Percentiles rank a stretch among this genome's conserved stretches.
Evolutionary conservation across 1,284 basidiomycete species (phyloP).

Genomic region (Rhodotorula sp.): DNA sequence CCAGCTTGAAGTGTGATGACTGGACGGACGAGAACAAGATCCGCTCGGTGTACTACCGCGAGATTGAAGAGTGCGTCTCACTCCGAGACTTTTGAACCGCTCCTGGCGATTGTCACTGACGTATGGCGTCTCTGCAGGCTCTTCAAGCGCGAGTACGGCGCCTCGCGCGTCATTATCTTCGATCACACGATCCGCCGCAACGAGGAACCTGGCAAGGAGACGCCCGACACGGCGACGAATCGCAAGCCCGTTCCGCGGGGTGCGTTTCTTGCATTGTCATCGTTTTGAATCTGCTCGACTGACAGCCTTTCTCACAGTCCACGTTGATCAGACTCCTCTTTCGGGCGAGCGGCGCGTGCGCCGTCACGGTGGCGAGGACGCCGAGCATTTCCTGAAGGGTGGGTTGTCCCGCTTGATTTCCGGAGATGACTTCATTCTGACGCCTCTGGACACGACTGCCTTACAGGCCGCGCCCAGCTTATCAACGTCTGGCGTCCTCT

Average conservation of each 20-base stretch:
- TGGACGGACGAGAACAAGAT: conserved; percentile 59
- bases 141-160: conserved; percentile 64
- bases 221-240: conserved; percentile 52
- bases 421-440: too few species aligned
- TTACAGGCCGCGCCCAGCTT: conserved; percentile 61
- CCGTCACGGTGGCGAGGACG: conserved; percentile 60
- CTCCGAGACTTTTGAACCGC: too few species aligned
- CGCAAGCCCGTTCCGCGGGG: conserved; percentile 55
- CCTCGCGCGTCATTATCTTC: conserved; percentile 62
- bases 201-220: conserved; percentile 50
- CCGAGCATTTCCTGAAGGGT: conserved; percentile 43
- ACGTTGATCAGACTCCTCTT: conserved; percentile 60
- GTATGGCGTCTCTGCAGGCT: conserved; percentile 41
- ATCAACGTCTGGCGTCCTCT: conserved; percentile 74
- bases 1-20: conserved; percentile 51
- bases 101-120: not conserved
- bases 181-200: conserved; percentile 62
- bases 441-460: conserved; percentile 46
- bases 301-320: conserved; percentile 48
- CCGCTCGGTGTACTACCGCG: conserved; percentile 61
- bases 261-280: not conserved
- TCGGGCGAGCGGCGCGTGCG: conserved; percentile 59
- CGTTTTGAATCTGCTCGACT: not conserved
- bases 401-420: not conserved
- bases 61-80: conserved; percentile 55